A percentile compares a stretch with the other conserved stretches of the same genome.
These are phyloP conservation scores for Aspergillus pseudotamarii DNA, from an alignment of 2,329 filamentous ascomycete species.

Conservation along the genomic window DNA sequence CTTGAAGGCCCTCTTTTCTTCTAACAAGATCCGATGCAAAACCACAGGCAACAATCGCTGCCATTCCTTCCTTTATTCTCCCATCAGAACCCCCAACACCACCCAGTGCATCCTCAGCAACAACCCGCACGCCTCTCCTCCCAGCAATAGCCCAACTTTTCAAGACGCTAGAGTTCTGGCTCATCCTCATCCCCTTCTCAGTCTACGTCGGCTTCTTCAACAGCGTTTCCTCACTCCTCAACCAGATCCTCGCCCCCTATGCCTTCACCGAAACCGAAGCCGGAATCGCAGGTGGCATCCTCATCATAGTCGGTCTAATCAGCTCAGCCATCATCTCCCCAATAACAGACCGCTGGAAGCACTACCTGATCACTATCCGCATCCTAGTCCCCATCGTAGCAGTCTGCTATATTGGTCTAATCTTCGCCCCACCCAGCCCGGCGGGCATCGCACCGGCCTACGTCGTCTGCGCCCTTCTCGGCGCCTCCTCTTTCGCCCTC, in stretches of 20 bases:
- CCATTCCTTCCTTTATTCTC: constrained; percentile 79
- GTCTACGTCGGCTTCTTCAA: constrained; percentile 94
- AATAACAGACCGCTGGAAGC: constrained; percentile 81
- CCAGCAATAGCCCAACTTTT: constrained; percentile 59
- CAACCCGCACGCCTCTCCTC: constrained; percentile 56
- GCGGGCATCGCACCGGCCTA: constrained; percentile 61
- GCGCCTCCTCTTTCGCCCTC: constrained; percentile 76
- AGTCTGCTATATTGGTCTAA: constrained; percentile 72
- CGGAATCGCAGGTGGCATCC: constrained; percentile 83
- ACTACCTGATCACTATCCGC: constrained; percentile 74
- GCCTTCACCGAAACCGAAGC: constrained; percentile 81
- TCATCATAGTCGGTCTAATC: constrained; percentile 87
- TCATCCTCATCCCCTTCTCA: constrained; percentile 78
- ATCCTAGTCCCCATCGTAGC: constrained; percentile 74
- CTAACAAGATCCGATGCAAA: constrained; percentile 3
- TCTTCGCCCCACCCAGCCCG: constrained; percentile 73
- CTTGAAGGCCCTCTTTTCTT: neutral
- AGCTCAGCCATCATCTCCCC: constrained; percentile 75
- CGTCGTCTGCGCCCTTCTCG: constrained; percentile 73
- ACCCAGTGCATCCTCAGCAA: constrained; percentile 67
- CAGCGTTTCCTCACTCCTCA: constrained; percentile 81
- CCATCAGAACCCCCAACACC: constrained; percentile 77
- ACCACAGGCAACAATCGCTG: constrained; percentile 61
- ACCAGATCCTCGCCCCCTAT: constrained; percentile 87
- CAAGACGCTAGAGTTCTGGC: constrained; percentile 71